phyloP scores from a whole-genome alignment of 2,329 filamentous ascomycete species.

The Paecilomyces variotii region DNA sequence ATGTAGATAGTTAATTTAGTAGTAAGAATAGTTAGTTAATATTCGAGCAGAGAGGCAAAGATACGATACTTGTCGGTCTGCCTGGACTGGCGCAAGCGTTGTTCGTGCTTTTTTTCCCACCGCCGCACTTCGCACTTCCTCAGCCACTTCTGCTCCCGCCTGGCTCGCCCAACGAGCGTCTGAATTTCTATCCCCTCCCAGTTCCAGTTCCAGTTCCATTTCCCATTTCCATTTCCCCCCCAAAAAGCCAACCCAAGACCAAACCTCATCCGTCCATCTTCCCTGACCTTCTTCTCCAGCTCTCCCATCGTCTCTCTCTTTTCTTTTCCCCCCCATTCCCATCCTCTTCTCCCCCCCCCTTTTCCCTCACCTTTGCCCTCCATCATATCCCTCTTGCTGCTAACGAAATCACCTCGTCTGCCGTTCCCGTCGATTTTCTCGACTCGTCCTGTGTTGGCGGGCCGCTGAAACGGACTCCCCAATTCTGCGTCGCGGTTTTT shows the following conservation, averaged over 20 bases:
- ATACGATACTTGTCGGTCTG: too few species aligned
- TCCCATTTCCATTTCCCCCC: background rate
- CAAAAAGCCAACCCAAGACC: background rate
- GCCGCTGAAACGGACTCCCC: background rate
- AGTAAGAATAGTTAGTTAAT: too few species aligned
- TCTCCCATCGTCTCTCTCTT: background rate
- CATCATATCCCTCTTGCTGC: background rate
- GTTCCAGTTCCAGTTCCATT: background rate
- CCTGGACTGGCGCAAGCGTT: too few species aligned
- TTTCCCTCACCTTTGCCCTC: background rate
- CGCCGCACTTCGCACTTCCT: background rate
- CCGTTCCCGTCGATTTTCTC: background rate
- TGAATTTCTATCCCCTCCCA: background rate
- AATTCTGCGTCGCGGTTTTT: background rate
- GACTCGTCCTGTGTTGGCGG: background rate
- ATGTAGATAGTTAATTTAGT: background rate
- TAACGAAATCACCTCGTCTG: background rate
- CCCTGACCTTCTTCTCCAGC: constrained; percentile 4
- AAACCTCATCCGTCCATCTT: background rate
- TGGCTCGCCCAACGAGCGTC: background rate
- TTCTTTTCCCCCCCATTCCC: background rate
- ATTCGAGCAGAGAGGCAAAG: too few species aligned
- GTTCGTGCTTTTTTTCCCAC: background rate
- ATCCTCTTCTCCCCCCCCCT: background rate
- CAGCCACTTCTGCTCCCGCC: background rate